These are phyloP conservation scores for Cadophora luteo-olivacea DNA, from an alignment of 2,329 filamentous ascomycete genomes.

Conservation along the genomic window DNA sequence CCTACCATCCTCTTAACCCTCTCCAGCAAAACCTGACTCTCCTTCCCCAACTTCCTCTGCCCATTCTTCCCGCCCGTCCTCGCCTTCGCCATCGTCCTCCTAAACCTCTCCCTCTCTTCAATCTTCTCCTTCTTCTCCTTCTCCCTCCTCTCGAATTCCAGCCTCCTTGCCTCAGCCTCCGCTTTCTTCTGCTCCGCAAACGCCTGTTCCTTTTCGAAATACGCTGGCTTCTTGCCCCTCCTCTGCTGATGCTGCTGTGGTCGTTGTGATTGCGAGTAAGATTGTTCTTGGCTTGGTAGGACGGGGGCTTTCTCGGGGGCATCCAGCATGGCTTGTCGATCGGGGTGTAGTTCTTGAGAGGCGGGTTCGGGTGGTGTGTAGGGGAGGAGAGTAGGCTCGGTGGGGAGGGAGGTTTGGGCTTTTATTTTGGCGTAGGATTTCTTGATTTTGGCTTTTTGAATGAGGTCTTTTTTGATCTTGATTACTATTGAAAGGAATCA, in stretches of 20 bases:
- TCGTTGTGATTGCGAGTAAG: conserved; percentile 18
- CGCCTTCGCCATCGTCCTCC: conserved; percentile 55
- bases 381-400: conserved; percentile 22
- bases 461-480: conserved; percentile 88
- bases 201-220: conserved; percentile 47
- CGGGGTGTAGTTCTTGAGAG: conserved; percentile 62
- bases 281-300: conserved; percentile 23
- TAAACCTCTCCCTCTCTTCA: conserved; percentile 59
- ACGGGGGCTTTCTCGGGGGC: conserved; percentile 42
- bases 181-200: conserved; percentile 56
- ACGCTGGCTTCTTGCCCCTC: conserved; percentile 42
- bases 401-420: conserved; percentile 49
- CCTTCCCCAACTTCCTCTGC: conserved; percentile 71
- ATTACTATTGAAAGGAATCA: conserved; percentile 60
- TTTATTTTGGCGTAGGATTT: conserved; percentile 92
- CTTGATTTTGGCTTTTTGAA: conserved; percentile 91
- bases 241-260: conserved; percentile 20
- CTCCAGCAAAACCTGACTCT: conserved; percentile 70
- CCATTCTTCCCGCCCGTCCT: conserved; percentile 66
- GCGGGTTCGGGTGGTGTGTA: conserved; percentile 32
- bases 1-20: conserved; percentile 60
- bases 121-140: conserved; percentile 63
- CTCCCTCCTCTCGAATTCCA: conserved; percentile 58
- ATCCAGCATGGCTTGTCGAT: conserved; percentile 64
- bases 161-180: conserved; percentile 58